Percentiles rank a stretch among this genome's conserved stretches.
Conservation (phyloP, 1,284 basidiomycete genomes). For the Volvariella surrecta region DNA sequence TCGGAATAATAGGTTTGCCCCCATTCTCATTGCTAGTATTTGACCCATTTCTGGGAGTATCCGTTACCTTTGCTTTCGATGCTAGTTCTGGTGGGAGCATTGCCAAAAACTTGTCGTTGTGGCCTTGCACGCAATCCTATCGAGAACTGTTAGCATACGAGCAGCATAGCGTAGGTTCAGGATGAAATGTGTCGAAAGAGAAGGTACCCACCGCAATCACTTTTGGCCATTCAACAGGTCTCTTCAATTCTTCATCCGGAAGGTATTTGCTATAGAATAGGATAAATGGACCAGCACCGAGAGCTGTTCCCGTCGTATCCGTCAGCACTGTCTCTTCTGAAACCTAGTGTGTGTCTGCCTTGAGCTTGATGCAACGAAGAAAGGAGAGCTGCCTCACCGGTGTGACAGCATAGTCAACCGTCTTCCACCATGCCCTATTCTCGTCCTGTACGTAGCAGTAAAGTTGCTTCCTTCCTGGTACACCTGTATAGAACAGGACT, state of each 20-base stretch:
- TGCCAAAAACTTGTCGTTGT: conserved; percentile 26
- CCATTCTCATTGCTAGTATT: too few species aligned
- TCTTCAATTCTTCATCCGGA: conserved; percentile 26
- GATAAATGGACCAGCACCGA: conserved; percentile 67
- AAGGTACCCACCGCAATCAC: conserved; percentile 24
- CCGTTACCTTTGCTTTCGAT: conserved; percentile 10
- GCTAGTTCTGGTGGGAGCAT: conserved; percentile 21
- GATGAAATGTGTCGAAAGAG: not conserved
- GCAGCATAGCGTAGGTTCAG: too few species aligned
- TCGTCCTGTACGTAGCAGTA: conserved; percentile 65
- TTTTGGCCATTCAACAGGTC: conserved; percentile 28
- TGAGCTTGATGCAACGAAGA: not conserved
- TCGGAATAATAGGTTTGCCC: too few species aligned
- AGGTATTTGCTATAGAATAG: conserved; percentile 57
- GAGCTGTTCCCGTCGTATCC: conserved; percentile 60
- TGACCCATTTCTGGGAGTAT: too few species aligned
- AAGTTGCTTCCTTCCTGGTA: conserved; percentile 63
- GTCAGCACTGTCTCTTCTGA: conserved; percentile 57
- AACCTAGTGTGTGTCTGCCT: conserved; percentile 53
- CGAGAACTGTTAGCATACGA: too few species aligned
- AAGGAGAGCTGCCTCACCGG: conserved; percentile 31
- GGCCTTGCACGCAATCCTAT: conserved; percentile 23
- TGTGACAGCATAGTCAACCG: conserved; percentile 57
- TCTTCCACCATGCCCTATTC: conserved; percentile 67
- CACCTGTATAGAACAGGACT: conserved; percentile 66